These are phyloP conservation scores for Didymellaceae sp. DNA, from an alignment of 2,329 filamentous ascomycete genomes.

Conservation along the genomic window DNA sequence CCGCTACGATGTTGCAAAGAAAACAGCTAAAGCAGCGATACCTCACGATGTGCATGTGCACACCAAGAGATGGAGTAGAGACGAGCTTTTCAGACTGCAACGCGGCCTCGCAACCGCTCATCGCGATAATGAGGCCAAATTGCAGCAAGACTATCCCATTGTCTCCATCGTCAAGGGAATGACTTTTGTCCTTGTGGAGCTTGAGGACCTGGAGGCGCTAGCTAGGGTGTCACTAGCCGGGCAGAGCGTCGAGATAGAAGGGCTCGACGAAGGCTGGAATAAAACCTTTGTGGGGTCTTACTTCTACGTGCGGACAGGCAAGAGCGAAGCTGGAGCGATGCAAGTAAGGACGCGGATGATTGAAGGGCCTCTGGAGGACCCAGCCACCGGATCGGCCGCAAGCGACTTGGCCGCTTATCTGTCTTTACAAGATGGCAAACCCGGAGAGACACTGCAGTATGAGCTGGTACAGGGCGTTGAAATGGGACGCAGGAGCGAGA, in stretches of 20 bases:
- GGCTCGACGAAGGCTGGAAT: conserved; percentile 59
- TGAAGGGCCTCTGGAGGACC: conserved; percentile 55
- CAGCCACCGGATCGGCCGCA: conserved; percentile 60
- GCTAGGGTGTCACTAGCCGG: conserved; percentile 49
- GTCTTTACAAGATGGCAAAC: conserved; percentile 49
- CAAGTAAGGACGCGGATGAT: conserved; percentile 68
- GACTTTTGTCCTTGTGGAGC: conserved; percentile 71
- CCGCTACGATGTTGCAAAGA: conserved; percentile 49
- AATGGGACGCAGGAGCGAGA: conserved; percentile 59
- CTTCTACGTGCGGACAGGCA: conserved; percentile 62
- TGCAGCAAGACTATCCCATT: conserved; percentile 39
- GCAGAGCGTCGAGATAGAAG: conserved; percentile 40
- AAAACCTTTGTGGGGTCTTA: conserved; percentile 62
- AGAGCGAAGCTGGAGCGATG: conserved; percentile 32
- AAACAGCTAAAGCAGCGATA: conserved; percentile 65
- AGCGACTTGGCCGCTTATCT: conserved; percentile 55
- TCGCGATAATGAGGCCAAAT: conserved; percentile 16
- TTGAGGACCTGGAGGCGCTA: conserved; percentile 67
- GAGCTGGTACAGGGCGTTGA: conserved; percentile 59
- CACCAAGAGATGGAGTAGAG: conserved; percentile 26
- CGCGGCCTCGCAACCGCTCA: conserved; percentile 40
- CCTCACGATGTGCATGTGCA: conserved; percentile 66
- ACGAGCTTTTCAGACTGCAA: conserved; percentile 44
- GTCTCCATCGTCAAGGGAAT: conserved; percentile 72
- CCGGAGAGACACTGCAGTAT: conserved; percentile 46